These are phyloP conservation scores for Ogataea siamensis DNA, from an alignment of 805 yeast species.

Conservation along the genomic window DNA sequence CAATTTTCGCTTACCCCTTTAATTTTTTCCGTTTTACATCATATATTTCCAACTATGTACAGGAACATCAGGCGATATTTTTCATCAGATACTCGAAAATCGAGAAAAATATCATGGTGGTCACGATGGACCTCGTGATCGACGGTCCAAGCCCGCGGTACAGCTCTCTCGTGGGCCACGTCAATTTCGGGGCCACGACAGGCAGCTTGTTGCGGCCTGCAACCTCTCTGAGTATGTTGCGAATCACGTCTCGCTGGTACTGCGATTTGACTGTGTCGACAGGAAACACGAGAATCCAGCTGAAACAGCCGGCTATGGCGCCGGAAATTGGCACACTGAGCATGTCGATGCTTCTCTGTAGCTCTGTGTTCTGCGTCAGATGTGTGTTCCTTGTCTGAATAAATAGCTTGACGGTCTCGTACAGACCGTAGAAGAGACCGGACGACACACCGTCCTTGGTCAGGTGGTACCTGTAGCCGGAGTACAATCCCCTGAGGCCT, in stretches of 20 bases:
- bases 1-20: background rate
- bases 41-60: background rate
- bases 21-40: background rate
- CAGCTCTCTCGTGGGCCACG: slow-evolving; percentile 47
- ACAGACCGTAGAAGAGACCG: slow-evolving; percentile 70
- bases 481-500: slow-evolving; percentile 64
- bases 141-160: slow-evolving; percentile 81
- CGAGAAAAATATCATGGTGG: slow-evolving; percentile 74
- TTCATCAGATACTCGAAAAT: slow-evolving; percentile 67
- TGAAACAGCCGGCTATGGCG: slow-evolving; percentile 71
- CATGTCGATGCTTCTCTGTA: slow-evolving; percentile 35
- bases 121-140: slow-evolving; percentile 64
- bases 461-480: slow-evolving; percentile 69
- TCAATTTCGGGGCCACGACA: slow-evolving; percentile 32
- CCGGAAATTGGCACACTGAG: slow-evolving; percentile 64
- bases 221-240: slow-evolving; percentile 56
- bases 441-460: slow-evolving; percentile 68
- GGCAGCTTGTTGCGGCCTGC: slow-evolving; percentile 46
- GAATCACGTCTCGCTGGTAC: slow-evolving; percentile 70
- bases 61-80: slow-evolving; percentile 43
- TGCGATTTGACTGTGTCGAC: slow-evolving; percentile 77
- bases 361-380: slow-evolving; percentile 6
- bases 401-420: slow-evolving; percentile 62
- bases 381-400: slow-evolving; percentile 37
- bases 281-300: slow-evolving; percentile 78